Conservation (phyloP, 2,329 filamentous ascomycete species). For the Berkeleyomyces rouxiae region DNA sequence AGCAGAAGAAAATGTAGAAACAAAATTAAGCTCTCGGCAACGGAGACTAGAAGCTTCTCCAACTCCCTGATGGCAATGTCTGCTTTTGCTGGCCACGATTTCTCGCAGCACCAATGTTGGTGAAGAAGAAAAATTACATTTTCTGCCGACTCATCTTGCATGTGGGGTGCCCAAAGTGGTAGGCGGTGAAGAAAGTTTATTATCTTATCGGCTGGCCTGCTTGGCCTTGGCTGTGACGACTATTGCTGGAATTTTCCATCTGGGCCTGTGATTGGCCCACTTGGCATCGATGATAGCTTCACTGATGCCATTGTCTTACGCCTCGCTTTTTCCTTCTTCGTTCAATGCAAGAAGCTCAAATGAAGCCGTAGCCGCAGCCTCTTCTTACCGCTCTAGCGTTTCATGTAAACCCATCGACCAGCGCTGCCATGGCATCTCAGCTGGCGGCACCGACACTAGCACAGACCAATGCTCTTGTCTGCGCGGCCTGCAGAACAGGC, state of each 20-base stretch:
- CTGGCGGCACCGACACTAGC: slow-evolving; percentile 10
- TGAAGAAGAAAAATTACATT: slow-evolving; percentile 12
- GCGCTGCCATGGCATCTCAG: slow-evolving; percentile 11
- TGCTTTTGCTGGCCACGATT: background rate
- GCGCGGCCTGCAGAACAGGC: background rate
- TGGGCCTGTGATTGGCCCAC: slow-evolving; percentile 4
- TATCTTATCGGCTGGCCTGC: slow-evolving; percentile 12
- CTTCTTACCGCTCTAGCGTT: background rate
- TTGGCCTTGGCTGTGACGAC: background rate
- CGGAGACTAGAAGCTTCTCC: background rate
- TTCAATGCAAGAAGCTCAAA: background rate
- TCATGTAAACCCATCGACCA: background rate
- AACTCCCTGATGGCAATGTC: background rate
- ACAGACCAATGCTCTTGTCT: slow-evolving; percentile 11
- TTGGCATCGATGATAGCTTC: slow-evolving; percentile 1
- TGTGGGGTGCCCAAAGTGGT: background rate
- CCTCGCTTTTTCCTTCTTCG: background rate
- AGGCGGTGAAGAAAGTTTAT: slow-evolving; percentile 10
- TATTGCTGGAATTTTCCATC: slow-evolving; percentile 7
- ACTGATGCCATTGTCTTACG: background rate
- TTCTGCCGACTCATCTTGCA: slow-evolving; percentile 8
- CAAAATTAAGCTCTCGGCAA: background rate
- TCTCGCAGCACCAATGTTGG: background rate
- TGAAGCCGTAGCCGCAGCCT: background rate
- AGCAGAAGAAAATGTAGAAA: background rate